Conservation (phyloP, 208 protist species). For the Acanthamoeba polyphaga region DNA sequence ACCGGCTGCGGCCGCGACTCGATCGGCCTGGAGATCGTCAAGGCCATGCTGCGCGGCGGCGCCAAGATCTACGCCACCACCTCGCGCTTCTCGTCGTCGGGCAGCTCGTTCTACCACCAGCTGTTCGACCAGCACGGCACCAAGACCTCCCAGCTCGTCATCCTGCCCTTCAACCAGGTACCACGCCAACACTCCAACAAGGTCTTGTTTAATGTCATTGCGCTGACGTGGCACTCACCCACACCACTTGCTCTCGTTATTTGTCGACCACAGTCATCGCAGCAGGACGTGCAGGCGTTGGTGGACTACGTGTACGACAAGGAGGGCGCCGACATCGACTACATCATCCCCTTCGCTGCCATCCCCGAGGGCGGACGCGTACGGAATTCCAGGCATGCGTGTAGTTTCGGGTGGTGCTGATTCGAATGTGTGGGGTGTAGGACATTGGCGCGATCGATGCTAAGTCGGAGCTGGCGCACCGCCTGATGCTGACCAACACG, state of each 20-base stretch:
- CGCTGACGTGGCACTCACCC: background rate
- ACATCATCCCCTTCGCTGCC: slow-evolving; percentile 90
- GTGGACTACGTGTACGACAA: slow-evolving; percentile 90
- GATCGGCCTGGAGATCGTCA: slow-evolving; percentile 86
- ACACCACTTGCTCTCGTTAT: background rate
- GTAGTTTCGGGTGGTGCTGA: background rate
- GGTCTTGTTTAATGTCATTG: background rate
- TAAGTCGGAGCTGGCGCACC: slow-evolving; percentile 89
- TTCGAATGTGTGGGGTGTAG: background rate
- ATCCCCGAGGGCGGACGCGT: slow-evolving; percentile 87
- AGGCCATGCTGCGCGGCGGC: slow-evolving; percentile 66
- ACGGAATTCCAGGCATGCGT: background rate
- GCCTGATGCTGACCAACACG: slow-evolving; percentile 91
- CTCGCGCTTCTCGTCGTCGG: slow-evolving; percentile 80
- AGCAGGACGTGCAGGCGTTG: slow-evolving; percentile 85
- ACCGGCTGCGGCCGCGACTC: slow-evolving; percentile 88
- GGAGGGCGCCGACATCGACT: slow-evolving; percentile 87
- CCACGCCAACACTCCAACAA: background rate
- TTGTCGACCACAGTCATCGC: slow-evolving; percentile 74
- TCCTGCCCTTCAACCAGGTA: slow-evolving; percentile 90
- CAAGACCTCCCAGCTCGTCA: slow-evolving; percentile 84
- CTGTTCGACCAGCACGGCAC: slow-evolving; percentile 88
- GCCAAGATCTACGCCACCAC: slow-evolving; percentile 84
- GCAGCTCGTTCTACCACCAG: slow-evolving; percentile 84
- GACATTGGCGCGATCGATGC: slow-evolving; percentile 86